Conservation (phyloP, 805 yeast genomes). For the Metschnikowia proteae region DNA sequence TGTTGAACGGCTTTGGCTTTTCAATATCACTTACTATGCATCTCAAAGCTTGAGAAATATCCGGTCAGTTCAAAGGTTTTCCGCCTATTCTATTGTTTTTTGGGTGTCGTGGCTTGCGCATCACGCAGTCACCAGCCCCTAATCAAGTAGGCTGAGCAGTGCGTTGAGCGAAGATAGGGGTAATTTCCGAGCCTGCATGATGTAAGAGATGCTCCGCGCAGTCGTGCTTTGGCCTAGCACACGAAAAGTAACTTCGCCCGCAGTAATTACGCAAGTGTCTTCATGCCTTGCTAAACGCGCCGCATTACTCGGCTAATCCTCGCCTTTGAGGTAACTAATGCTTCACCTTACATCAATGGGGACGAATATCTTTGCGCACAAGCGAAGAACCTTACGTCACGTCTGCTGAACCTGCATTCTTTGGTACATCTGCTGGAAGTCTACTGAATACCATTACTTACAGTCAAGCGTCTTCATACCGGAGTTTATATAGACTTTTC, state of each 20-base stretch:
- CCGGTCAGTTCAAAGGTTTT: neutral
- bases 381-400: too few relatives aligned
- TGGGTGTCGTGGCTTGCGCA: neutral
- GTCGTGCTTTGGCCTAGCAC: constrained; percentile 3
- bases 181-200: constrained; percentile 1
- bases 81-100: neutral
- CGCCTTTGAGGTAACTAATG: neutral
- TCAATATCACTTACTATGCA: neutral
- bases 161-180: constrained; percentile 4
- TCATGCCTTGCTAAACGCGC: neutral
- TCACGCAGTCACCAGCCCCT: constrained; percentile 1
- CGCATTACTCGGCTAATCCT: neutral
- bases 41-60: neutral
- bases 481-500: neutral
- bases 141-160: constrained; percentile 5
- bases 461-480: neutral
- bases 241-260: neutral
- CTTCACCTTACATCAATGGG: neutral
- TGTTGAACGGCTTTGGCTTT: neutral
- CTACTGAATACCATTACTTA: neutral
- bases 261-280: neutral
- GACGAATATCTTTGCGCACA: neutral
- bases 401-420: too few relatives aligned
- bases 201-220: constrained; percentile 1
- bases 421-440: neutral